phyloP scores from a whole-genome alignment of 2,329 filamentous ascomycete species.

The Cylindrodendrum hubeiense region DNA sequence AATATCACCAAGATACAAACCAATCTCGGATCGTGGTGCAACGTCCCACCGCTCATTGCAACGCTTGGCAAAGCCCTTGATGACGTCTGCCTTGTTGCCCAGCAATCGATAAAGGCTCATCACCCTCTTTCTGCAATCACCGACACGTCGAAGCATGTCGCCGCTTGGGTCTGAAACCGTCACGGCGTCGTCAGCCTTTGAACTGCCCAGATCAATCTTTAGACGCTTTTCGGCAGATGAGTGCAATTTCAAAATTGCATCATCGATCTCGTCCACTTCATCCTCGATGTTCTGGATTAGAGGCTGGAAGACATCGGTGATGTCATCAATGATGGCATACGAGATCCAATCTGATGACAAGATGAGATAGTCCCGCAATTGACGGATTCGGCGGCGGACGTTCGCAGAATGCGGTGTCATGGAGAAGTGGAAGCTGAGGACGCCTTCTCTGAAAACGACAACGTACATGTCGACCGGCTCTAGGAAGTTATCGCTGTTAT shows the following conservation, averaged over 20 bases:
- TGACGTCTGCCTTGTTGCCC: constrained; percentile 98
- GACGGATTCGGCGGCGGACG: constrained; percentile 91
- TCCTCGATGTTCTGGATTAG: constrained; percentile 94
- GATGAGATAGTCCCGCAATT: constrained; percentile 93
- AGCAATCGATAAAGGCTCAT: constrained; percentile 94
- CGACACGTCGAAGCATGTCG: constrained; percentile 93
- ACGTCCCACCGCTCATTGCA: constrained; percentile 99
- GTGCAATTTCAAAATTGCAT: constrained; percentile 87
- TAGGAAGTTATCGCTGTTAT: constrained; percentile 87
- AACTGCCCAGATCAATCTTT: constrained; percentile 57
- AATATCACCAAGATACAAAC: constrained; percentile 97
- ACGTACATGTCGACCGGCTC: constrained; percentile 98
- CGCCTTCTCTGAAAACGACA: constrained; percentile 94
- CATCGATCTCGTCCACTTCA: constrained; percentile 97
- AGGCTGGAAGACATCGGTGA: constrained; percentile 95
- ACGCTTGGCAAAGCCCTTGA: constrained; percentile 98
- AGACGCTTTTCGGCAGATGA: constrained; percentile 62
- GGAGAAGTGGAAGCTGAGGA: constrained; percentile 97
- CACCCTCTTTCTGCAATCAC: constrained; percentile 95
- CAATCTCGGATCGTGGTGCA: constrained; percentile 93
- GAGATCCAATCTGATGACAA: constrained; percentile 98
- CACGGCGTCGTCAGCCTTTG: constrained; percentile 59
- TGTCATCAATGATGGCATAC: constrained; percentile 97
- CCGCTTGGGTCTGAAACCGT: constrained; percentile 64
- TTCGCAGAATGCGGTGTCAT: constrained; percentile 96